Evolutionary conservation across 768 basidiomycete genomes (phyloP), one percentile per base, ranked within the genome.

Genomic region (Termitomyces titanicus): DNA sequence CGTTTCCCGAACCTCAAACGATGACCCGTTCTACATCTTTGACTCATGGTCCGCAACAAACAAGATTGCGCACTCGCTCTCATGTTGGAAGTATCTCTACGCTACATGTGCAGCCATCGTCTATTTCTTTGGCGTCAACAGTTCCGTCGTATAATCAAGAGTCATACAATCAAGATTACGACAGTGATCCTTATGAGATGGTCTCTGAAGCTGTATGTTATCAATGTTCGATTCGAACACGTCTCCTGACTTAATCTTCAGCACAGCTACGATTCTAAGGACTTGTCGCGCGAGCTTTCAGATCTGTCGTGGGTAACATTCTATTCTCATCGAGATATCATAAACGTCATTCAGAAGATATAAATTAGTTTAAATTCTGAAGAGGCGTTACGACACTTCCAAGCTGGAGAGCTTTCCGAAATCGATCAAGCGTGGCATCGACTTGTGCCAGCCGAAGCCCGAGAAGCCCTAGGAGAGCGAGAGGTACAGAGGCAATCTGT

Each of bases 401-500:
- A 94, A 66, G 68, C 73, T 0, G 86, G 86, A 34, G 70, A 83
- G 54, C 72, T 92, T 3, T 65, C 76, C 2, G 86, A 85, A 44
- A 76, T 73, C n/a, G 84, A 93, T 56, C 82, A 87, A 68, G 89
- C 90, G 47, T 98, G 95, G 96, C 78, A 89, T 63, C 74, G 79
- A 29, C 81, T 94, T 8, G 88, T 95, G 2, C 86, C 92, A 1
- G 63, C 72, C n/a, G 83, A 83, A 62, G 83, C 93, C 0, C 75
- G 80, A 15, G 84, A 87, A 27, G 81, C 84, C 0, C 71, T 98
- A 2, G 84, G 86, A 24, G 83, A 86, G 65, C 69, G 81, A 47
- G 94, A 97, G 67, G 85, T 94, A 20, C 83, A 88, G 55, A 80
- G 94, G 43, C 94, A 98, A 68, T 89, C 85, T 24, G 83, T 85